Conservation (phyloP, 805 yeast genomes). For the Candida parachauliodes region DNA sequence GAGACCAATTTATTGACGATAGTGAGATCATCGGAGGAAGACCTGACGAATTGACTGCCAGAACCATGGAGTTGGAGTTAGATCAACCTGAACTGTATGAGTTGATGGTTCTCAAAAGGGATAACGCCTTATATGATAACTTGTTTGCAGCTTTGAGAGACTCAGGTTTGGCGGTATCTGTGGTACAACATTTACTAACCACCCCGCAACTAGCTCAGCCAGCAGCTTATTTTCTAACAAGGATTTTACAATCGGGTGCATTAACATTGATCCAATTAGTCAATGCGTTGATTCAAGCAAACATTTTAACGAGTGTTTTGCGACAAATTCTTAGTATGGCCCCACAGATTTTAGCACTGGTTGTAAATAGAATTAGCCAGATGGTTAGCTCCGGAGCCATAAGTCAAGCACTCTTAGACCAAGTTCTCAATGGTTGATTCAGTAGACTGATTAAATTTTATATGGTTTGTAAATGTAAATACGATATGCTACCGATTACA, state of each 20-base stretch:
- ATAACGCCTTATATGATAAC: conserved; percentile 16
- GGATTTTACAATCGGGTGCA: conserved; percentile 21
- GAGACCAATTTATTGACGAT: neutral
- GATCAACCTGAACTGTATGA: neutral
- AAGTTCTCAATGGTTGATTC: neutral
- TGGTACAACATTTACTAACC: conserved; percentile 22
- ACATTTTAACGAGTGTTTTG: conserved; percentile 15
- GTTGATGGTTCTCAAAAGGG: conserved; percentile 16
- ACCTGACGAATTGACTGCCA: neutral
- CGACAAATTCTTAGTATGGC: conserved; percentile 17
- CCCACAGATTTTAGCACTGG: conserved; percentile 15
- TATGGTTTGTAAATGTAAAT: conserved; percentile 1
- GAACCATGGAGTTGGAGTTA: neutral
- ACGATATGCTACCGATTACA: conserved; percentile 1
- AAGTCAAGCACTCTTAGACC: conserved; percentile 6
- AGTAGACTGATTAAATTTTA: neutral
- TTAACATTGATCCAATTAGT: conserved; percentile 18
- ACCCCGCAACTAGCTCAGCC: conserved; percentile 26
- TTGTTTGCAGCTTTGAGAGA: conserved; percentile 19
- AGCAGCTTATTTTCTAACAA: conserved; percentile 21
- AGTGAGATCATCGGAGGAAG: neutral
- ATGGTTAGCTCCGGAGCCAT: conserved; percentile 19
- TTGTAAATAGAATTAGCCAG: conserved; percentile 16
- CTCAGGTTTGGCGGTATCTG: conserved; percentile 23
- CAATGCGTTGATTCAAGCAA: conserved; percentile 18